Percentiles rank a stretch among this genome's conserved stretches.
Conservation (phyloP, 441 rosid genomes). For the Brassica balearica region DNA sequence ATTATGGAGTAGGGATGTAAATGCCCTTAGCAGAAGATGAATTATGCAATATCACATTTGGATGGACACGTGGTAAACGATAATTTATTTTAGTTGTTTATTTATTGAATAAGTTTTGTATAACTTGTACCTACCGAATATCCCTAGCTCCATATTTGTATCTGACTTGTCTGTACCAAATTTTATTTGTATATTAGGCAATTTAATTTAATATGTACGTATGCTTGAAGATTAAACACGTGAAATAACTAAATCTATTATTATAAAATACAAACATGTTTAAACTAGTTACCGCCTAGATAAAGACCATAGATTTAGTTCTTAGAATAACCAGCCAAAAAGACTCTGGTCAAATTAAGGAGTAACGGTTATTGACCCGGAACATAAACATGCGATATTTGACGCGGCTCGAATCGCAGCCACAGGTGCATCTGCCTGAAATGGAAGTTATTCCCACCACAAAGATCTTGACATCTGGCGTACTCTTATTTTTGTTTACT, state of each 20-base stretch:
- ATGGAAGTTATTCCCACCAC: conserved; percentile 16
- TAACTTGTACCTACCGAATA: conserved; percentile 8
- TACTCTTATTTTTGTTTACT: not conserved
- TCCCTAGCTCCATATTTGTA: not conserved
- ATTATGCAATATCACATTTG: not conserved
- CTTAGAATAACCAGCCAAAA: not conserved
- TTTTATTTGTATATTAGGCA: not conserved
- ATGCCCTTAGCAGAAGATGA: not conserved
- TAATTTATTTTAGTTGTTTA: conserved; percentile 1
- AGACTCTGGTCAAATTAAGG: conserved; percentile 18
- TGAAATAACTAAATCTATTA: not conserved
- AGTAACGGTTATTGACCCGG: conserved; percentile 26
- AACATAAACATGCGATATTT: conserved; percentile 10
- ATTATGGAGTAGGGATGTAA: too few relatives aligned
- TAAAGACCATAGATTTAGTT: not conserved
- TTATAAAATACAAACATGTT: not conserved
- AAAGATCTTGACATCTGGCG: conserved; percentile 5
- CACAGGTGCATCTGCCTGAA: conserved; percentile 12
- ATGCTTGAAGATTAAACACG: not conserved
- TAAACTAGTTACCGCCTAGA: not conserved
- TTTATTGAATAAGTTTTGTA: not conserved
- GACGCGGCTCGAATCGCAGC: conserved; percentile 23
- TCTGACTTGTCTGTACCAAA: not conserved
- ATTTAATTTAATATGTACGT: conserved; percentile 5
- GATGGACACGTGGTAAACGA: conserved; percentile 12